phyloP scores from a whole-genome alignment of 2,329 filamentous ascomycete species.

The Aspergillus melleus region DNA sequence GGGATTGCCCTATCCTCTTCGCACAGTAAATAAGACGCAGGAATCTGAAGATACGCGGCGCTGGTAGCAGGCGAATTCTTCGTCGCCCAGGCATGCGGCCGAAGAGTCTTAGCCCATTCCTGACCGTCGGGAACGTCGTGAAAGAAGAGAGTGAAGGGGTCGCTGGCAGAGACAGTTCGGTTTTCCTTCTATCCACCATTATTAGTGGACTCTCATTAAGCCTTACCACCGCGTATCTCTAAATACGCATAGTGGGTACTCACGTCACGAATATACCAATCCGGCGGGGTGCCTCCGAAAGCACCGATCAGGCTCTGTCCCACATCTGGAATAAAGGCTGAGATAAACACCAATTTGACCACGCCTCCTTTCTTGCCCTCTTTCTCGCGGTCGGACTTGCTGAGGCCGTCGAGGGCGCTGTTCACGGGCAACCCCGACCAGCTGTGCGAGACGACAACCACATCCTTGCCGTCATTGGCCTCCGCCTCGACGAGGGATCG shows the following conservation, averaged over 20 bases:
- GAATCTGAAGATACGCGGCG: constrained; percentile 27
- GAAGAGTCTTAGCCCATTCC: constrained; percentile 29
- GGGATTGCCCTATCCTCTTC: constrained; percentile 33
- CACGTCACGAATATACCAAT: constrained; percentile 33
- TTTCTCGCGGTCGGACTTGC: constrained; percentile 26
- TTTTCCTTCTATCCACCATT: constrained; percentile 15
- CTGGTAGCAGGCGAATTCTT: constrained; percentile 28
- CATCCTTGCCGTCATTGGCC: constrained; percentile 27
- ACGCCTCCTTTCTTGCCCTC: constrained; percentile 34
- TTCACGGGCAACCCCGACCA: constrained; percentile 40
- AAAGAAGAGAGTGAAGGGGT: constrained; percentile 30
- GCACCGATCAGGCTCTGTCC: constrained; percentile 33
- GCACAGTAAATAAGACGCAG: constrained; percentile 28
- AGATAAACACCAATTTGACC: constrained; percentile 33
- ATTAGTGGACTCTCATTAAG: background rate
- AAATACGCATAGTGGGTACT: constrained; percentile 6
- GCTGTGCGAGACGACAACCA: constrained; percentile 36
- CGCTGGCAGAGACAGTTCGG: constrained; percentile 25
- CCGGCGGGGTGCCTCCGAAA: constrained; percentile 28
- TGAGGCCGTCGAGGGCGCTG: constrained; percentile 34
- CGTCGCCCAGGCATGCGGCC: constrained; percentile 32
- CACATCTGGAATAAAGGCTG: constrained; percentile 34
- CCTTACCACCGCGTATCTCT: background rate
- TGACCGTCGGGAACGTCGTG: constrained; percentile 32
- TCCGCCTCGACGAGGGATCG: constrained; percentile 31